A percentile compares a stretch with the other conserved stretches of the same genome.
Conservation (phyloP, 2,329 filamentous ascomycete species). For the Apiospora hydei region DNA sequence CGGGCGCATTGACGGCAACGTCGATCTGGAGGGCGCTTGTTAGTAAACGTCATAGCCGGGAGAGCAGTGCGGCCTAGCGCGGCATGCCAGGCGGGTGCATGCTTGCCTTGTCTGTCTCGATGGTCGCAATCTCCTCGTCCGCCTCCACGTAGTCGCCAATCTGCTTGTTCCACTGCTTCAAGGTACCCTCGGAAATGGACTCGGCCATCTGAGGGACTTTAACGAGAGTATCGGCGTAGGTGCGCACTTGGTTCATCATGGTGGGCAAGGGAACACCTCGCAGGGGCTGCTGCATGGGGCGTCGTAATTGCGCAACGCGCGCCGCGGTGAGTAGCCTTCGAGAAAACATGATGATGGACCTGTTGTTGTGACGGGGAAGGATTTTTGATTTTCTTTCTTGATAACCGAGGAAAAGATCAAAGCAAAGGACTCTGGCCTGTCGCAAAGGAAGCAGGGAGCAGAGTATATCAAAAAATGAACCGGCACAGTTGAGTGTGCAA, state of each 20-base stretch:
- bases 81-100: not conserved
- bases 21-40: conserved; percentile 72
- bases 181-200: conserved; percentile 95
- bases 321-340: conserved; percentile 48
- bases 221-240: conserved; percentile 81
- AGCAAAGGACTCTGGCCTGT: not conserved
- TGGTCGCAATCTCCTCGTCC: conserved; percentile 97
- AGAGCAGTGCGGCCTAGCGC: not conserved
- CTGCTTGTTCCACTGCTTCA: conserved; percentile 94
- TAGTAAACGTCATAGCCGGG: not conserved
- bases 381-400: not conserved
- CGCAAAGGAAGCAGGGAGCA: not conserved
- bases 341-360: conserved; percentile 41
- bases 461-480: not conserved
- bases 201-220: conserved; percentile 99
- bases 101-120: conserved; percentile 95
- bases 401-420: not conserved
- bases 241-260: conserved; percentile 64
- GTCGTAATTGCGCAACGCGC: conserved; percentile 47
- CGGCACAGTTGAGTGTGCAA: not conserved
- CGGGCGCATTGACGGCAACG: conserved; percentile 92
- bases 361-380: not conserved
- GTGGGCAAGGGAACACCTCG: conserved; percentile 55
- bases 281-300: conserved; percentile 49
- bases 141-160: conserved; percentile 93